These are phyloP conservation scores for Penicillium concentricum DNA, from an alignment of 2,329 filamentous ascomycete species.

Conservation along the genomic window DNA sequence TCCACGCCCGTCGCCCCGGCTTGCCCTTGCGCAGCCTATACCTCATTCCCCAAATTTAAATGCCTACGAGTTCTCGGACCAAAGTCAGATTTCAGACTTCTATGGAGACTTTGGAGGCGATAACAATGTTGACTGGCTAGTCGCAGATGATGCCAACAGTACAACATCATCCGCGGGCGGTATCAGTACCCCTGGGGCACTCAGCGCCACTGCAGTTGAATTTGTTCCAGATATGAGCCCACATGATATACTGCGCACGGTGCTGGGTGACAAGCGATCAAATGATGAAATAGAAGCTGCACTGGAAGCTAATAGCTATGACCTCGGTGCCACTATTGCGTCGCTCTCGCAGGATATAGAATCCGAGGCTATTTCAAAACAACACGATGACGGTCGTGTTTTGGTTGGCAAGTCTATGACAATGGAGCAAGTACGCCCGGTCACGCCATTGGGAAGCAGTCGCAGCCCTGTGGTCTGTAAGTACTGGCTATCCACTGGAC, in stretches of 20 bases:
- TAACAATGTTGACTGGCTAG: constrained; percentile 88
- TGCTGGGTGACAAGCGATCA: constrained; percentile 81
- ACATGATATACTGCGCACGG: constrained; percentile 95
- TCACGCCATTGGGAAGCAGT: constrained; percentile 71
- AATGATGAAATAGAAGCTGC: constrained; percentile 96
- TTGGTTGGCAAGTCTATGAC: constrained; percentile 89
- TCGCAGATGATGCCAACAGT: constrained; percentile 79
- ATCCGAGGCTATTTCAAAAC: constrained; percentile 49
- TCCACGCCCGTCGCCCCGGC: constrained; percentile 84
- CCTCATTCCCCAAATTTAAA: constrained; percentile 92
- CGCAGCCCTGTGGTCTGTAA: constrained; percentile 93
- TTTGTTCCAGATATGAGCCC: constrained; percentile 91
- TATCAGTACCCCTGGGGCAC: constrained; percentile 63
- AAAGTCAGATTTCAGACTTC: constrained; percentile 75
- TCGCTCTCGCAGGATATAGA: constrained; percentile 77
- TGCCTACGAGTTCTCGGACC: constrained; percentile 91
- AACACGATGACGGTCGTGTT: constrained; percentile 62
- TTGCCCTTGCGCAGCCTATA: constrained; percentile 88
- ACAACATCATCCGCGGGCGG: constrained; percentile 76
- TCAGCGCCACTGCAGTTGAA: constrained; percentile 81
- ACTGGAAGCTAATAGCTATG: constrained; percentile 84
- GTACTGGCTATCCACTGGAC: constrained; percentile 93
- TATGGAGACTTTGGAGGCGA: constrained; percentile 90
- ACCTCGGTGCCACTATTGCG: constrained; percentile 86
- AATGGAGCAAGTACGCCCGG: constrained; percentile 67